Base-by-base conservation (phyloP, 2,329 filamentous ascomycete species). In the Delphinella strobiligena region DNA sequence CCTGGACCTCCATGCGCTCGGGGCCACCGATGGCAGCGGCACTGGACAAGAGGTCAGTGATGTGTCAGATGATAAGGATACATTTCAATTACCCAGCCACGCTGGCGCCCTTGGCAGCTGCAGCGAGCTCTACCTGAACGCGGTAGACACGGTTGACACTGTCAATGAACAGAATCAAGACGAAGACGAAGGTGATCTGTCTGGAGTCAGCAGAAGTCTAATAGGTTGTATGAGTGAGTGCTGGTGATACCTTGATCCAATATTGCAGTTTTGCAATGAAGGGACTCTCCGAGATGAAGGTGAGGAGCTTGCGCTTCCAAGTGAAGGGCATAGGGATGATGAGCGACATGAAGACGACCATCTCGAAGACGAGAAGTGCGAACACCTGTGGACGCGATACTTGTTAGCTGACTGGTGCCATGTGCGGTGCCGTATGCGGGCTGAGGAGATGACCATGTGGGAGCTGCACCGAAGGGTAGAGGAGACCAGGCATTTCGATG, bases 1-100 rank as follows among this genome's bases (percentile, higher is more conserved):
- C 89, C 66, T 98, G 91, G 38, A 96, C 89, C 68, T 98, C 91
- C 75, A 93, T 87, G 49, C 91, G 89, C 61, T 96, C 91, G 59
- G 85, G 81, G 48, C 91, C 67, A 34, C 65, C 89, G 54, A 95
- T 78, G 44, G 88, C 78, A 37, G 79, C 75, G 42, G 72, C 69
- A 57, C 82, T 77, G 51, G n/a, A n/a, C n/a, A 47, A 38, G 3
- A 14, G 7, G n/a, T 31, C 4, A 27, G 43, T 56, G 36, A 55
- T 48, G 29, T 34, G 18, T 29, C 15, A 22, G 16, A 9, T 12
- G n/a, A 5, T 15, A 27, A 2, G 29, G n/a, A 12, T 5, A 19
- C 19, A 38, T 27, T 16, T 4, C 10, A 36, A 52, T 59, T 68
- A 76, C 73, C 64, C 67, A 51, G 62, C 63, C 36, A 61, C 58